Evolutionary conservation across 441 rosid genomes (phyloP), one percentile per base, ranked within the genome.

Genomic region (Flueggea neowawraea): DNA sequence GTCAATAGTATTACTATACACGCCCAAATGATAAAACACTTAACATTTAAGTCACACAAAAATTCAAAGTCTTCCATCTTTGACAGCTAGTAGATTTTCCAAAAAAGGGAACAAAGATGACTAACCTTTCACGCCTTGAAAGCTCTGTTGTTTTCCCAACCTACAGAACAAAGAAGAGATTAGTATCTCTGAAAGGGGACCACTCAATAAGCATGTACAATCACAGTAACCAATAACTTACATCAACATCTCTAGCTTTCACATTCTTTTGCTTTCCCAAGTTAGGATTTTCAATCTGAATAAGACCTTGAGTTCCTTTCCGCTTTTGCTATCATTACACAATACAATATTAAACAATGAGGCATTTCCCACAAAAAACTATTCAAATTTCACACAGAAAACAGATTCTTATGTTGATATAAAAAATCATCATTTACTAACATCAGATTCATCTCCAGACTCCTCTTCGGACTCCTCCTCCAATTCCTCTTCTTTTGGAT

Each of bases 91-190:
- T 14, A 47, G 2, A 47, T 14, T 10, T 14, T 10, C 50, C 12
- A 47, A 47, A 47, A 47, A 47, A 2, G 44, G 44, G 60, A 64
- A 33, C 12, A 4, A 51, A 57, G 51, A 71, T 55, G 53, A 75
- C 79, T 62, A 63, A 95, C 99, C 98, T 95, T 79, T 95, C 99
- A 56, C 97, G 96, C 89, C 97, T 88, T 10, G 99, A 91, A 66
- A 95, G 97, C 79, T 91, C 98, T 16, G 95, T 82, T n/a, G 92
- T 82, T 73, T 75, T 88, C 61, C 79, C 87, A 51, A 65, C 54
- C 99, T 88, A 75, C 31, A 73, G 43, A 64, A 3, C 12, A 54
- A 17, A 50, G 63, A 32, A 47, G 45, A 45, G 31, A 54, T 12
- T 31, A 57, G 43, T 15, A 65, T 16, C 17, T 31, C n/a, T 44